phyloP scores from a whole-genome alignment of 2,329 filamentous ascomycete species.

The Monosporascus sp. region DNA sequence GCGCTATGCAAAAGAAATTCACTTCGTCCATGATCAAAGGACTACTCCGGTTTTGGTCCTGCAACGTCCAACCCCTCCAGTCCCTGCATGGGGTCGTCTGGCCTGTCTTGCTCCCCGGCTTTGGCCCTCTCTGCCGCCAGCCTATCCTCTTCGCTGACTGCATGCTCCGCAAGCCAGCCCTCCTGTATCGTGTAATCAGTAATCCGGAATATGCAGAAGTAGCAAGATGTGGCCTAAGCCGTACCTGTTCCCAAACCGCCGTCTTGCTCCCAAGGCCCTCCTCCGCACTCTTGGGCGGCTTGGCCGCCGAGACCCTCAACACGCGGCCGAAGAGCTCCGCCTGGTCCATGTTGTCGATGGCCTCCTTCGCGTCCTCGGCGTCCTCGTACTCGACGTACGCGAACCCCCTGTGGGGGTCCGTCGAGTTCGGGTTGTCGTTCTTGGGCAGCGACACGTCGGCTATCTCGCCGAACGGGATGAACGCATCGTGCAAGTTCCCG shows the following conservation, averaged over 20 bases:
- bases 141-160: constrained; percentile 74
- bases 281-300: constrained; percentile 81
- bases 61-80: constrained; percentile 90
- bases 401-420: constrained; percentile 82
- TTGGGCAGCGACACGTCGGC: constrained; percentile 87
- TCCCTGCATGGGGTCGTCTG: constrained; percentile 90
- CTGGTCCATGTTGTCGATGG: constrained; percentile 99
- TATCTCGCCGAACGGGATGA: constrained; percentile 95
- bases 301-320: constrained; percentile 88
- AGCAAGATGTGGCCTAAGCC: constrained; percentile 21
- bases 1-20: constrained; percentile 25
- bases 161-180: constrained; percentile 85
- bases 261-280: constrained; percentile 90
- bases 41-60: constrained; percentile 74
- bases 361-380: constrained; percentile 79
- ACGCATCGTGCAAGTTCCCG: constrained; percentile 77
- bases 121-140: constrained; percentile 51
- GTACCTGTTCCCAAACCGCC: constrained; percentile 94
- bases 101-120: constrained; percentile 45
- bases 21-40: constrained; percentile 16
- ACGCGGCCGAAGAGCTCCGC: constrained; percentile 89
- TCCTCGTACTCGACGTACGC: constrained; percentile 95
- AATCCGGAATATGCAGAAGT: constrained; percentile 3
- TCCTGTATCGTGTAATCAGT: constrained; percentile 54
- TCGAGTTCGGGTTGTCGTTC: constrained; percentile 73